These are phyloP conservation scores for Silybum marianum DNA, from an alignment of 129 eudicot species.

Conservation along the genomic window DNA sequence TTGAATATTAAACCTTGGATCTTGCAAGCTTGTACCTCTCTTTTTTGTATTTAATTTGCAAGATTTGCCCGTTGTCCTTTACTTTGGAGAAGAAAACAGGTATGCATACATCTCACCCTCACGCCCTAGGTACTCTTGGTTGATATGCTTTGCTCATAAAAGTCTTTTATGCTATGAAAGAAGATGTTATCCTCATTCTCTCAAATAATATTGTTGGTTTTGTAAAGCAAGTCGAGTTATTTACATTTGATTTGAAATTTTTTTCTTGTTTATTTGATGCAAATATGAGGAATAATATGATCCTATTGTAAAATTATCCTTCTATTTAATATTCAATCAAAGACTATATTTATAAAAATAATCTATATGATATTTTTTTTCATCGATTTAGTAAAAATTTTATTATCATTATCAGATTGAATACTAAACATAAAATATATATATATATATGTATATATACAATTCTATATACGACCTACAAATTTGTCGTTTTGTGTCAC, in stretches of 20 bases:
- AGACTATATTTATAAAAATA: too few relatives aligned
- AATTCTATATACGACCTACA: too few relatives aligned
- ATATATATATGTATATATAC: too few relatives aligned
- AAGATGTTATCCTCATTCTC: not conserved
- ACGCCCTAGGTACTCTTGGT: not conserved
- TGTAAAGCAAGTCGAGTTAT: not conserved
- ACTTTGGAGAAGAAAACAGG: not conserved
- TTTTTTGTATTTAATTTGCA: conserved; percentile 6
- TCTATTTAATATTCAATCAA: too few relatives aligned
- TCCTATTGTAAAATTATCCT: too few relatives aligned
- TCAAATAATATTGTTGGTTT: not conserved
- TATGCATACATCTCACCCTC: not conserved
- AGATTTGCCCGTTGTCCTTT: not conserved
- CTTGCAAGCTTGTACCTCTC: not conserved
- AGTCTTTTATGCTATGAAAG: not conserved
- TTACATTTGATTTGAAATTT: not conserved
- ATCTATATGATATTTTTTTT: too few relatives aligned
- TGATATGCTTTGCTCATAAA: not conserved
- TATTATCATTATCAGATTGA: too few relatives aligned
- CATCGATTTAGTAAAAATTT: too few relatives aligned
- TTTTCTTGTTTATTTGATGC: not conserved
- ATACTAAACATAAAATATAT: too few relatives aligned
- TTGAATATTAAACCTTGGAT: not conserved
- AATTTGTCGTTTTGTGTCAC: too few relatives aligned
- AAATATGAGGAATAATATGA: not conserved